Conservation (phyloP, 2,329 filamentous ascomycete species). For the Didymella arachidicola region DNA sequence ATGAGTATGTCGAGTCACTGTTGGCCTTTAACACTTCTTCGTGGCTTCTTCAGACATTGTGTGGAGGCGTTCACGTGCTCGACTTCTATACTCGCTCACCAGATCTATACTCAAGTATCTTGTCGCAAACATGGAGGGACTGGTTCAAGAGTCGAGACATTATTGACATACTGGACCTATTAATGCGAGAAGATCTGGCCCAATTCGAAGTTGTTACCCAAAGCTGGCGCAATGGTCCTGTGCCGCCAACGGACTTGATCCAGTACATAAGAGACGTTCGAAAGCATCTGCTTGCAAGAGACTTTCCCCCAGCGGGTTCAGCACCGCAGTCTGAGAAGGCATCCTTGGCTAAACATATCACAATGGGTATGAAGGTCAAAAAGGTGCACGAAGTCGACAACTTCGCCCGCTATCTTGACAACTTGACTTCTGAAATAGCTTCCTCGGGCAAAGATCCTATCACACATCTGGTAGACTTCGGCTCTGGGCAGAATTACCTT, state of each 20-base stretch:
- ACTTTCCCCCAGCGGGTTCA: conserved; percentile 57
- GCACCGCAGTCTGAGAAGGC: conserved; percentile 53
- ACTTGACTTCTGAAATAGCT: conserved; percentile 65
- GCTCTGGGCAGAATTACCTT: conserved; percentile 95
- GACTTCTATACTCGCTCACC: conserved; percentile 92
- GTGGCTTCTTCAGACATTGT: conserved; percentile 83
- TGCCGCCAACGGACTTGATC: conserved; percentile 66
- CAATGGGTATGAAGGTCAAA: conserved; percentile 93
- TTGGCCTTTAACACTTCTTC: conserved; percentile 78
- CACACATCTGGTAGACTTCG: conserved; percentile 93
- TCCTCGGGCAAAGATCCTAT: conserved; percentile 56
- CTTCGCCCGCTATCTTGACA: conserved; percentile 85
- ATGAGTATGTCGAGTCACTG: conserved; percentile 81
- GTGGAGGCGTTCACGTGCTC: conserved; percentile 94
- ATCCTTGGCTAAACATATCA: conserved; percentile 72
- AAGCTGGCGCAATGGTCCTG: conserved; percentile 54
- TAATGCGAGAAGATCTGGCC: conserved; percentile 78
- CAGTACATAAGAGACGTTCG: conserved; percentile 77
- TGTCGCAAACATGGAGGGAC: conserved; percentile 81
- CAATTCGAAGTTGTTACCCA: conserved; percentile 29
- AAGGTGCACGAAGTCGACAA: conserved; percentile 93
- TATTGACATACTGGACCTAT: conserved; percentile 78
- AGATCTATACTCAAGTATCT: conserved; percentile 77
- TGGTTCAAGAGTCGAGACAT: conserved; percentile 77
- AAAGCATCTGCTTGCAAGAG: conserved; percentile 70